Percentiles rank a stretch among this genome's conserved stretches.
Evolutionary conservation across 805 yeast species (phyloP).

Genomic region (Maudiozyma serrabonitensis): DNA sequence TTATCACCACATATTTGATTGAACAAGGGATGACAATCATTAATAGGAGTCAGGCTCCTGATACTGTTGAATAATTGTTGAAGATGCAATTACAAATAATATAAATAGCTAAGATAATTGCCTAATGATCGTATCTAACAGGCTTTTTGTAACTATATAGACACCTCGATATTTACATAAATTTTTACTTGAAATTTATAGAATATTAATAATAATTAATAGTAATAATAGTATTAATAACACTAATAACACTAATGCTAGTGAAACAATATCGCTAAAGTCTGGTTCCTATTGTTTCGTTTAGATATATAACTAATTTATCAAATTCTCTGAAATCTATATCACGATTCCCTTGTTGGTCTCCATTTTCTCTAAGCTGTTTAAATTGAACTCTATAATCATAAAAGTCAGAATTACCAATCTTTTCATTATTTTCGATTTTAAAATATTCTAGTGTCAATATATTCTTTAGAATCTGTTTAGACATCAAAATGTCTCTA

Average conservation of each 20-base stretch:
- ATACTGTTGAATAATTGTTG: background rate
- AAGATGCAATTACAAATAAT: background rate
- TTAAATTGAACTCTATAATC: slow-evolving; percentile 10
- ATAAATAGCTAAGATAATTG: background rate
- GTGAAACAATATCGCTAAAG: slow-evolving; percentile 5
- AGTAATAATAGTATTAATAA: background rate
- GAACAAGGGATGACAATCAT: background rate
- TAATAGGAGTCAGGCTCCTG: background rate
- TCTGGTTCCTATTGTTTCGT: slow-evolving; percentile 20
- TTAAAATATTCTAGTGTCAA: slow-evolving; percentile 23
- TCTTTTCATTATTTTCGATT: slow-evolving; percentile 2
- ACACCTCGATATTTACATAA: no score
- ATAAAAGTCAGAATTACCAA: slow-evolving; percentile 2
- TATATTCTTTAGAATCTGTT: slow-evolving; percentile 21
- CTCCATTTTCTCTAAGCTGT: slow-evolving; percentile 5
- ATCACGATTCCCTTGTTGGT: background rate
- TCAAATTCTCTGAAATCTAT: slow-evolving; percentile 19
- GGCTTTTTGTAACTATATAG: no score
- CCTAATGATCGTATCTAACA: background rate
- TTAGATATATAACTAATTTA: slow-evolving; percentile 15
- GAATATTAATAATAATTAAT: background rate
- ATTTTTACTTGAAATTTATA: no score
- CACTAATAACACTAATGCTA: background rate
- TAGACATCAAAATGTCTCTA: slow-evolving; percentile 1
- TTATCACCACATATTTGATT: background rate